Conservation (phyloP, 768 basidiomycete species). For the Inosperma sp. region DNA sequence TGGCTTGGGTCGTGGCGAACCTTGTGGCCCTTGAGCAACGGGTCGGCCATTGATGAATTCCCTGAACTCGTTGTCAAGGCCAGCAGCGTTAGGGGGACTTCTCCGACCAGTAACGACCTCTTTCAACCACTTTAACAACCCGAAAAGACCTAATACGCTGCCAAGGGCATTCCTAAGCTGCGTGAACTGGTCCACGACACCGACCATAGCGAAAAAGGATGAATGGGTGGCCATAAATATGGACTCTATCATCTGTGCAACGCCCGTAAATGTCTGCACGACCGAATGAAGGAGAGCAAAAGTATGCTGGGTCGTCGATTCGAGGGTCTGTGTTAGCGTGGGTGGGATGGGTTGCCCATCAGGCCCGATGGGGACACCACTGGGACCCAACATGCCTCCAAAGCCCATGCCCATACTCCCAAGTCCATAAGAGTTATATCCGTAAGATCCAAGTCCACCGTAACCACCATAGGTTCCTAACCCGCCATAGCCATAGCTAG, state of each 20-base stretch:
- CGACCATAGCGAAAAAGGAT: conserved; percentile 93
- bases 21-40: conserved; percentile 45
- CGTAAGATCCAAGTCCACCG: conserved; percentile 38
- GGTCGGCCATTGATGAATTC: conserved; percentile 69
- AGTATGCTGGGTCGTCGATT: conserved; percentile 85
- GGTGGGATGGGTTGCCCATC: conserved; percentile 51
- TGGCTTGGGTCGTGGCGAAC: conserved; percentile 48
- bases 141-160: conserved; percentile 89
- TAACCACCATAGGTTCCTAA: conserved; percentile 36
- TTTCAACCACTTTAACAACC: conserved; percentile 81
- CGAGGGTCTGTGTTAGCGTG: conserved; percentile 81
- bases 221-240: conserved; percentile 98
- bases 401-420: conserved; percentile 34
- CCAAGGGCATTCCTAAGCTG: conserved; percentile 90
- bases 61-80: conserved; percentile 61
- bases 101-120: conserved; percentile 48
- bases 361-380: conserved; percentile 45
- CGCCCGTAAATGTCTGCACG: conserved; percentile 90
- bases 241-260: conserved; percentile 95
- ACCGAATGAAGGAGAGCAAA: conserved; percentile 92
- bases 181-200: conserved; percentile 92
- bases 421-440: conserved; percentile 22
- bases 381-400: conserved; percentile 30
- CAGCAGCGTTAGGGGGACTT: conserved; percentile 19
- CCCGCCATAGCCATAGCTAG: conserved; percentile 23